These are phyloP conservation scores for Cercospora zeae-maydis DNA, from an alignment of 2,329 filamentous ascomycete genomes.

Conservation along the genomic window DNA sequence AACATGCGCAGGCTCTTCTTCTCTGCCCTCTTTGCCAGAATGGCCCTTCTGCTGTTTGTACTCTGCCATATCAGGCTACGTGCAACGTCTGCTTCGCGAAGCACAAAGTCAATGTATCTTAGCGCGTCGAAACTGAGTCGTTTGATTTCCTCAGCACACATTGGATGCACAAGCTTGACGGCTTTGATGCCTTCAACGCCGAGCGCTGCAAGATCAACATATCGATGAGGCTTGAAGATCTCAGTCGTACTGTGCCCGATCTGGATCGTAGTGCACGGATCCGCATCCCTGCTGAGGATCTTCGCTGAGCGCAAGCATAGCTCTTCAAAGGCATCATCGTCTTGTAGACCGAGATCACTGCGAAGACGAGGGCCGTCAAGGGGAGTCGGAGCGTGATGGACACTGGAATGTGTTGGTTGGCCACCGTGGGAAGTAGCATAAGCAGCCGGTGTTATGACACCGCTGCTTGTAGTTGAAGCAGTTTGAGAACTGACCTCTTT, in stretches of 20 bases:
- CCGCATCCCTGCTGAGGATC: neutral
- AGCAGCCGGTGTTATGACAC: neutral
- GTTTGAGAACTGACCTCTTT: neutral
- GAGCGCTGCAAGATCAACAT: neutral
- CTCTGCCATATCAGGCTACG: neutral
- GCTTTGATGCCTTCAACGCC: constrained; percentile 8
- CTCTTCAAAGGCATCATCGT: constrained; percentile 8
- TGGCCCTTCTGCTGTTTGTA: neutral
- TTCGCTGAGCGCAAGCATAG: neutral
- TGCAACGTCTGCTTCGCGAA: neutral
- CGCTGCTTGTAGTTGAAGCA: neutral
- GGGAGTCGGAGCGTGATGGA: constrained; percentile 8
- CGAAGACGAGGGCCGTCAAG: constrained; percentile 11
- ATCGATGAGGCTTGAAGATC: neutral
- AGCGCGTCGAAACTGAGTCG: constrained; percentile 9
- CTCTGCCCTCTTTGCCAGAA: neutral
- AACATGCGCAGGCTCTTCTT: neutral
- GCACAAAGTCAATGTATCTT: constrained; percentile 2
- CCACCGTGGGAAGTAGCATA: neutral
- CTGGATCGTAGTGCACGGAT: neutral
- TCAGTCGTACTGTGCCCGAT: constrained; percentile 8
- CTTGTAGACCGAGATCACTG: constrained; percentile 10
- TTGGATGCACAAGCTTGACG: constrained; percentile 10
- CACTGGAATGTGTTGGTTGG: neutral
- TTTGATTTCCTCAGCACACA: constrained; percentile 8